Base-by-base conservation (phyloP, 108 stramenopile species). In the Cyclostephanos tholiformis region DNA sequence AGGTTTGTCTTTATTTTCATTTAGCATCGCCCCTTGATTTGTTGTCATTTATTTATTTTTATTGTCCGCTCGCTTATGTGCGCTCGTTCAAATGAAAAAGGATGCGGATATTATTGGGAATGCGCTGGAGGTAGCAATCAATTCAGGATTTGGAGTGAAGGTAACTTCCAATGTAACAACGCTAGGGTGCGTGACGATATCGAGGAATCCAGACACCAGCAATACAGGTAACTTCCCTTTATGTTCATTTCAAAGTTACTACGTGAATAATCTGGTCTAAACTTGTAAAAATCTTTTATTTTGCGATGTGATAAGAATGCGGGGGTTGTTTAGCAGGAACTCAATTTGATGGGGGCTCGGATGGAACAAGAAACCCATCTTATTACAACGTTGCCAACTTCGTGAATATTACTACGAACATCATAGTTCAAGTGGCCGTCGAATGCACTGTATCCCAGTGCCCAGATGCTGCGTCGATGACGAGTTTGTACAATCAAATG, bases 51-150 rank as follows among this genome's bases (percentile, higher is more conserved):
- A n/a, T n/a, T n/a, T n/a, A n/a, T n/a, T n/a, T n/a, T n/a, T n/a
- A n/a, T n/a, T n/a, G n/a, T n/a, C n/a, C n/a, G n/a, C n/a, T n/a
- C n/a, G n/a, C n/a, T n/a, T n/a, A n/a, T n/a, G n/a, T n/a, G n/a
- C n/a, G n/a, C n/a, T n/a, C n/a, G n/a, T n/a, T n/a, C n/a, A n/a
- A n/a, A n/a, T n/a, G n/a, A n/a, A n/a, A n/a, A n/a, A 76, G 51
- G 67, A 76, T 41, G 77, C 77, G 11, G 77, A 77, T 41, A 77
- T 48, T 29, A 12, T 57, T 19, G 69, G 27, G 8, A 65, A 71
- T 59, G 77, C 69, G 6, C 39, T 77, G 13, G 77, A 70, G 48
- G 32, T 35, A 14, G 69, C 77, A 6, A 71, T 66, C 19, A 50
- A 59, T 36, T 38, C 51, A n/a, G 77, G 69, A 30, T 32, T 77